These are phyloP conservation scores for Boletus rubroflammeus DNA, from an alignment of 768 basidiomycete species.

Conservation along the genomic window DNA sequence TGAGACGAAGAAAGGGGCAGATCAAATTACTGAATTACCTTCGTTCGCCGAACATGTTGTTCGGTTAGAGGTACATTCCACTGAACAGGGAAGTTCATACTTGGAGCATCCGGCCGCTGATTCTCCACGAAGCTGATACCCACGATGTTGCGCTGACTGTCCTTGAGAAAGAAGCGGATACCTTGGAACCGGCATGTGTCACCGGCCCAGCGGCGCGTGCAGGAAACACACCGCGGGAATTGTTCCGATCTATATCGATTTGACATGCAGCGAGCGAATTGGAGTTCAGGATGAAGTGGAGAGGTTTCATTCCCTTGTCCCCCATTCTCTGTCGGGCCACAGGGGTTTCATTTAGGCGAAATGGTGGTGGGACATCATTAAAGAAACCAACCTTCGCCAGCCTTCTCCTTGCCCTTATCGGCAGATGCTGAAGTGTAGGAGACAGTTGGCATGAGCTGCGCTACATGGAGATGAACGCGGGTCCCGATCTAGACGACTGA, in stretches of 20 bases:
- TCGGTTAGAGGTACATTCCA: constrained; percentile 63
- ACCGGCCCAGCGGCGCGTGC: constrained; percentile 83
- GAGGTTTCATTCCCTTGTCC: constrained; percentile 26
- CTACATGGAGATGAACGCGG: constrained; percentile 28
- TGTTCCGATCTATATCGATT: constrained; percentile 67
- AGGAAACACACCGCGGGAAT: constrained; percentile 79
- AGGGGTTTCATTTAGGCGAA: constrained; percentile 14
- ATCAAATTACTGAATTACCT: constrained; percentile 41
- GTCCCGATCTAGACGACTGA: constrained; percentile 8
- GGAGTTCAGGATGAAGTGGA: constrained; percentile 59
- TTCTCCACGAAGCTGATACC: constrained; percentile 70
- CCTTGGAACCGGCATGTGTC: constrained; percentile 85
- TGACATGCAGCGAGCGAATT: constrained; percentile 82
- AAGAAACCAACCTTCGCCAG: constrained; percentile 34
- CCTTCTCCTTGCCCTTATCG: constrained; percentile 47
- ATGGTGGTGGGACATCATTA: background rate
- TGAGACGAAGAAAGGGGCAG: constrained; percentile 6
- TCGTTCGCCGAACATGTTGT: constrained; percentile 53
- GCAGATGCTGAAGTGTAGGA: constrained; percentile 37
- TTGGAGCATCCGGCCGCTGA: constrained; percentile 52
- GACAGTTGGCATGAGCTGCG: constrained; percentile 44
- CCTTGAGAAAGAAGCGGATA: constrained; percentile 75
- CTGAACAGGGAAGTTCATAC: constrained; percentile 55
- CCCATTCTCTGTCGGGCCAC: constrained; percentile 31
- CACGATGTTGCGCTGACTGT: constrained; percentile 52